These are phyloP conservation scores for Leucogyrophana mollusca DNA, from an alignment of 768 basidiomycete species.

Conservation along the genomic window DNA sequence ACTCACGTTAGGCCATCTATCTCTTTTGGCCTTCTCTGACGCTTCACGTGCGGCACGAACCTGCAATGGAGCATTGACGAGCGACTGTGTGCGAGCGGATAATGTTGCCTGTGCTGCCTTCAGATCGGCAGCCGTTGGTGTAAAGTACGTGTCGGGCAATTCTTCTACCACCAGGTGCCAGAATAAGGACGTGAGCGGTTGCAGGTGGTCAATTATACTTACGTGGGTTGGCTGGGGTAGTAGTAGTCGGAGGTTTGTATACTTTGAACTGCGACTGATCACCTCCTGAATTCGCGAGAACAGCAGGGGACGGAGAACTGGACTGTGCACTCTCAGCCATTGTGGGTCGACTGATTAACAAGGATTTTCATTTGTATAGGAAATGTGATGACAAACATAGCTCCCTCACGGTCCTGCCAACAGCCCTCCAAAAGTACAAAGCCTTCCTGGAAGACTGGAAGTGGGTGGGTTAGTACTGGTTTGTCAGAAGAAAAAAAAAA, in stretches of 20 bases:
- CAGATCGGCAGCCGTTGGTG: constrained; percentile 68
- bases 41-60: constrained; percentile 64
- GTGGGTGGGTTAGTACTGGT: background rate
- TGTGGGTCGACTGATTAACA: constrained; percentile 15
- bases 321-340: constrained; percentile 24
- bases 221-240: constrained; percentile 31
- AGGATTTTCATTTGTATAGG: constrained; percentile 6
- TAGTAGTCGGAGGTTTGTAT: constrained; percentile 40
- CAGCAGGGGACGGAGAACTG: constrained; percentile 3
- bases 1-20: constrained; percentile 71
- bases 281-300: background rate
- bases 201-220: no score
- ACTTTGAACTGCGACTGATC: constrained; percentile 41
- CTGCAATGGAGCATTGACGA: constrained; percentile 71
- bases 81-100: constrained; percentile 55
- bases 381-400: constrained; percentile 12
- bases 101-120: constrained; percentile 65
- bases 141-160: constrained; percentile 74
- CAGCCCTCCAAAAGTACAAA: constrained; percentile 4
- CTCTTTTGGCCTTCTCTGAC: constrained; percentile 53
- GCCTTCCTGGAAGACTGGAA: background rate
- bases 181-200: constrained; percentile 6
- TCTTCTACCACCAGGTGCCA: constrained; percentile 33
- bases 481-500: background rate
- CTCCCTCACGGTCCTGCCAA: constrained; percentile 1